Percentiles rank a stretch among this genome's conserved stretches.
Evolutionary conservation across 129 eudicot species (phyloP).

Genomic region (Flaveria linearis): DNA sequence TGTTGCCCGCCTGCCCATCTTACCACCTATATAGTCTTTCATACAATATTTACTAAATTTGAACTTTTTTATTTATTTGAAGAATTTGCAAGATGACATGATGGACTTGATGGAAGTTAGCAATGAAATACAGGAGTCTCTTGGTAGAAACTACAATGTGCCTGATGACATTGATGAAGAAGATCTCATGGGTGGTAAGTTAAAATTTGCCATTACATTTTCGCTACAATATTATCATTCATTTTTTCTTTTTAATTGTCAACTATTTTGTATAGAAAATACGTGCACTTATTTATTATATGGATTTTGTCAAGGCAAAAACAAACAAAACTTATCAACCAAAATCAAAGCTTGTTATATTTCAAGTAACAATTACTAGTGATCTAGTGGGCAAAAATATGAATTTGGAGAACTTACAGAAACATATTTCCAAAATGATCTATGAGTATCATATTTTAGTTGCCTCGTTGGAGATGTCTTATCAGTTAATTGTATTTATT

Average conservation of each 20-base stretch:
- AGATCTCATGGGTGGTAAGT: constrained; percentile 91
- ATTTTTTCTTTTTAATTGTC: neutral
- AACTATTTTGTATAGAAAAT: constrained; percentile 2
- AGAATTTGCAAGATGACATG: constrained; percentile 99
- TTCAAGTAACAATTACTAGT: neutral
- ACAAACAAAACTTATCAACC: neutral
- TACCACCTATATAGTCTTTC: neutral
- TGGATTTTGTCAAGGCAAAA: neutral
- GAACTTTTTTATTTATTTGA: constrained; percentile 17
- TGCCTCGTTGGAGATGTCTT: neutral
- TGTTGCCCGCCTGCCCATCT: neutral
- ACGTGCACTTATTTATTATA: neutral
- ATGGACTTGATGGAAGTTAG: constrained; percentile 92
- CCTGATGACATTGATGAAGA: constrained; percentile 99
- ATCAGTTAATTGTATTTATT: neutral
- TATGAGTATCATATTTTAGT: neutral
- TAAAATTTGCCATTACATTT: neutral
- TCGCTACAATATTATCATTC: neutral
- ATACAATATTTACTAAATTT: constrained; percentile 7
- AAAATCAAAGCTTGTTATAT: neutral
- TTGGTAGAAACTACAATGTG: constrained; percentile 79
- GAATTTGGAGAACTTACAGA: neutral
- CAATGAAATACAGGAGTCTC: constrained; percentile 87
- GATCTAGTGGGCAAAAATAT: neutral
- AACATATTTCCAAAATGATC: neutral